Evolutionary conservation across 1,139 yeast genomes (phyloP), one percentile per base, ranked within the genome.

Genomic region (Saccharomyces hybrid): DNA sequence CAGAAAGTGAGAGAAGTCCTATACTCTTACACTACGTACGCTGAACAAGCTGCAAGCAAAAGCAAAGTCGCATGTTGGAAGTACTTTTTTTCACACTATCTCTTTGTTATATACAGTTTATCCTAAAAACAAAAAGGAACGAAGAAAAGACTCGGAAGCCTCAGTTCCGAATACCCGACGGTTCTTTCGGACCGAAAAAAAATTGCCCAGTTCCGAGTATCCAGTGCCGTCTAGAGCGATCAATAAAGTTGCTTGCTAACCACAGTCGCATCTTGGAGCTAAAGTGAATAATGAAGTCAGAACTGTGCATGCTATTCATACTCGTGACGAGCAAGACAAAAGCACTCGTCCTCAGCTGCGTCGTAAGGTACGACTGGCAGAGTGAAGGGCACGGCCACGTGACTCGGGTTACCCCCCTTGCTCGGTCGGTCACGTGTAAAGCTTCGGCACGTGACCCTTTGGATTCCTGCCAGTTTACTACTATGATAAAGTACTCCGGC

Each of bases 401-500:
- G 44, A 9, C n/a, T 38, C 0, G 5, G 11, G 23, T 1, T 38
- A 38, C 44, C 44, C 41, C 4, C 41, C 1, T 5, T 1, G 9
- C 3, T 3, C 3, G 3, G 3, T 1, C 25, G 25, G 6, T 16
- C 44, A 19, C 44, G 44, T 16, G 44, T 19, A 19, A 38, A 38
- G 23, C 23, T 38, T 5, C 44, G 44, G 44, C 44, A 38, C 25
- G 44, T 38, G 44, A 38, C 44, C 26, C 9, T 38, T 6, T 3
- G 13, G 44, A n/a, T 38, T 3, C 2, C 23, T 19, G 52, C 25
- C 28, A 44, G 2, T 11, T 13, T 44, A 5, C 31, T 62, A 1
- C 73, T 71, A 3, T 67, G 68, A 7, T 80, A 61, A 32, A 83
- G 66, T 0, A 85, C 78, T 1, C 90, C 86, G 4, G 82, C 75